Conservation (phyloP, 148 eudicot genomes). For the Vaccinium vitisidaea region DNA sequence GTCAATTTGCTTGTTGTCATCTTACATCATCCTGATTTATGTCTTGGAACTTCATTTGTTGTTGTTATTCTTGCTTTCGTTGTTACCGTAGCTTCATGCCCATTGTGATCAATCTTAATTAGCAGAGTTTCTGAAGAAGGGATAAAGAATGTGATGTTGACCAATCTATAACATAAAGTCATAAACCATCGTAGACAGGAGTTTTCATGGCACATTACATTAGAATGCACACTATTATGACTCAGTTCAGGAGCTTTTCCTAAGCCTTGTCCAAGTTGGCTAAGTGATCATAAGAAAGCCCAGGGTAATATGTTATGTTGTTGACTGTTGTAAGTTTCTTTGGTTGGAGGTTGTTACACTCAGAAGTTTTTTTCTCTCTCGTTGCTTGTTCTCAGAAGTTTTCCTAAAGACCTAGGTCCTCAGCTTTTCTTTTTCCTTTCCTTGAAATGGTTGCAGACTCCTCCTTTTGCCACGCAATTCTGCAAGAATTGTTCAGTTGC, state of each 20-base stretch:
- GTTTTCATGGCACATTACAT: background rate
- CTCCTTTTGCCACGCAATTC: background rate
- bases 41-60: background rate
- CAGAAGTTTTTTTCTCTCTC: background rate
- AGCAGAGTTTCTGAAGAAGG: background rate
- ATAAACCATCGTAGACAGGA: background rate
- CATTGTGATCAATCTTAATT: background rate
- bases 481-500: background rate
- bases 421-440: background rate
- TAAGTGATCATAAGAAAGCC: background rate
- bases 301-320: background rate
- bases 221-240: background rate
- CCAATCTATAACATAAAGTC: background rate
- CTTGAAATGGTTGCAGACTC: slow-evolving; percentile 4
- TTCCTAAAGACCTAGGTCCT: background rate
- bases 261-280: background rate
- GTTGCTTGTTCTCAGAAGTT: background rate
- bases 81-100: background rate
- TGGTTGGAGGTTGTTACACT: background rate
- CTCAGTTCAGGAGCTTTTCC: background rate
- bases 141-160: background rate
- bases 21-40: background rate
- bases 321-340: background rate
- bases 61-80: background rate
- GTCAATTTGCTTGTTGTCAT: background rate